Evolutionary conservation across 768 basidiomycete species (phyloP), one percentile per base, ranked within the genome.

Genomic region (Leucogyrophana mollusca): DNA sequence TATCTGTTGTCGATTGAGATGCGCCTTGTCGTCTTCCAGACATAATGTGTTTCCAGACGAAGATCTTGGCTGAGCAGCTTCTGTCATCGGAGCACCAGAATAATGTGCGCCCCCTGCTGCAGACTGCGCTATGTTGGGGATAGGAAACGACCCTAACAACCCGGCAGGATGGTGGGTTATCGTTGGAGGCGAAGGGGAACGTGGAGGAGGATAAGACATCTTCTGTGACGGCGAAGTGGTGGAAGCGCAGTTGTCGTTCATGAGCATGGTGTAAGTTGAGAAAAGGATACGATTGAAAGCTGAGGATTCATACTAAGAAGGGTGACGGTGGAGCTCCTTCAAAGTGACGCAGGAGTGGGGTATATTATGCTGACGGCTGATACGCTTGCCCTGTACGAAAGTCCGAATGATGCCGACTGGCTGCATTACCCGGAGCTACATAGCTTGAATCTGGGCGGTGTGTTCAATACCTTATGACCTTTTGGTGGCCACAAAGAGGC

Each of bases 101-200:
- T 83, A 86, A 53, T 85, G 83, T 0, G 83, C 80, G 13, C 73
- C 83, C 34, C 80, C 75, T 1, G 79, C 79, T 3, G 81, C 77
- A 0, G 80, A 81, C 52, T 77, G 73, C 27, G 82, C 68, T 8
- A 84, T 62, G 2, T 75, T 71, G 16, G 77, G 67, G 0, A 78
- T 76, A 1, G 78, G 80, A 1, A 82, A 53, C 14, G 68, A 60
- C 44, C 59, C 57, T 10, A 72, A 70, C 5, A 80, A 44, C 17
- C 72, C 58, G 10, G 66, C 65, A 3, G 70, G 65, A 51, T 82
- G 79, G 57, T 73, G 74, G 8, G 68, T 79, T 32, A 69, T 59
- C 6, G 74, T 61, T 1, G 80, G 76, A n/a, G n/a, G n/a, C 20
- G 42, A 47, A n/a, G 46, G 43, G 22, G 56, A 47, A 5, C 70